Base-by-base conservation (phyloP, 805 yeast species). In the Saturnispora galanensis region DNA sequence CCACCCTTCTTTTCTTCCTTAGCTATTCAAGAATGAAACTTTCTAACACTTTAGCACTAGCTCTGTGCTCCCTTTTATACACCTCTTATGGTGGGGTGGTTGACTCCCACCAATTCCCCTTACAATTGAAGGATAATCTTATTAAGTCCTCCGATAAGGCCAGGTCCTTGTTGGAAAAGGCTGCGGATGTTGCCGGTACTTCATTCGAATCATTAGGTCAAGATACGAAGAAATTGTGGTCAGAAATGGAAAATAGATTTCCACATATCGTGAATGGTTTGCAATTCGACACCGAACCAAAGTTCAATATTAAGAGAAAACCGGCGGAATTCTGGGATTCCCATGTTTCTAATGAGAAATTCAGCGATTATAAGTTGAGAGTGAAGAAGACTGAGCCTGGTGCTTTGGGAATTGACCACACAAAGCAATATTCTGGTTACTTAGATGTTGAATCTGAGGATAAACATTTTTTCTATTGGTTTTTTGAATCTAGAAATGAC, bases 391-490 rank as follows among this genome's bases (percentile, higher is more conserved):
- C 71, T 29, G 58, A 62, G 37, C 78, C 79, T 15, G 67, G 68
- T 52, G 67, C 65, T 39, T 65, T 76, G 50, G 81, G 79, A 32
- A 56, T 77, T 50, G 87, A 81, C 60, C 65, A 64, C 36, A 85
- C 81, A 32, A 76, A 77, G 57, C 90, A 83, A 62, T 78, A 78
- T 56, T 69, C 84, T 16, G 93, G 93, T 32, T 83, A 83, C 59
- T 65, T 83, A 53, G 84, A 80, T 56, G 76, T 79, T 38, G 74
- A 68, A 42, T 81, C 78, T 49, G 79, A 71, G 48, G 84, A 80
- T 52, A 89, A 88, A 66, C 94, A 85, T 63, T 81, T 89, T 62
- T 90, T 89, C 64, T 90, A 80, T 69, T 88, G 95, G 95, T 81
- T 82, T 57, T 90, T 90, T 55, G 97, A 89, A 64, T 82, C 94